Evolutionary conservation across 345 rosid genomes (phyloP), one percentile per base, ranked within the genome.

Genomic region (Gossypium herbaceum): DNA sequence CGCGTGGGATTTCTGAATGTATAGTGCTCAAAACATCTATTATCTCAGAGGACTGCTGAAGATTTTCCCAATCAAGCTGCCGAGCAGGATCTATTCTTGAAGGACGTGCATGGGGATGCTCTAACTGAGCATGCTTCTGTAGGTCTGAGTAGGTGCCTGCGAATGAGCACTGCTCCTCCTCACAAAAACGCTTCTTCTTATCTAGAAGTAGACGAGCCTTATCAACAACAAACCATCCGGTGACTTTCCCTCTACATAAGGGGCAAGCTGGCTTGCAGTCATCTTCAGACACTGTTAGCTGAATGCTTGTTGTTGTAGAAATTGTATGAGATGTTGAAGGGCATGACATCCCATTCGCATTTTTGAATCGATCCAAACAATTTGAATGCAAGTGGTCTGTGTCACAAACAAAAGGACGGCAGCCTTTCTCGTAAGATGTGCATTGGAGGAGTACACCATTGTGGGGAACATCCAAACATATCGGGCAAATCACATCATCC

Each of bases 41-140:
- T 27, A 92, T 95, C 80, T 95, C 99, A 44, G 98, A 91, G 1
- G 98, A 92, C 77, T 95, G 99, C 90, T 95, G 98, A 80, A 95
- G 91, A 84, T 90, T 95, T 52, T 92, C 98, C 98, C 99, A 95
- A 74, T 92, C 99, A 63, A 92, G 95, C 80, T 87, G 90, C 74
- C 94, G 82, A 7, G 94, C 94, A 48, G 99, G 98, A 81, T 92
- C 98, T 10, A 95, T 86, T 79, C 87, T 86, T 0, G 99, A 90
- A 48, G 98, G 99, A 75, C 91, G 88, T 25, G 98, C 88, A 84
- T 90, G 92, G 7, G 98, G 99, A 60, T 95, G 99, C 75, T 88
- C 94, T 0, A 86, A 44, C 76, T 79, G 86, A 73, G 97, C 98
- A 76, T 95, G 99, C 66, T 89, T 47, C 45, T 75, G 85, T 20